Percentiles rank a stretch among this genome's conserved stretches.
Evolutionary conservation across 495 filamentous ascomycete genomes (phyloP).

Genomic region (Neurospora sp.): DNA sequence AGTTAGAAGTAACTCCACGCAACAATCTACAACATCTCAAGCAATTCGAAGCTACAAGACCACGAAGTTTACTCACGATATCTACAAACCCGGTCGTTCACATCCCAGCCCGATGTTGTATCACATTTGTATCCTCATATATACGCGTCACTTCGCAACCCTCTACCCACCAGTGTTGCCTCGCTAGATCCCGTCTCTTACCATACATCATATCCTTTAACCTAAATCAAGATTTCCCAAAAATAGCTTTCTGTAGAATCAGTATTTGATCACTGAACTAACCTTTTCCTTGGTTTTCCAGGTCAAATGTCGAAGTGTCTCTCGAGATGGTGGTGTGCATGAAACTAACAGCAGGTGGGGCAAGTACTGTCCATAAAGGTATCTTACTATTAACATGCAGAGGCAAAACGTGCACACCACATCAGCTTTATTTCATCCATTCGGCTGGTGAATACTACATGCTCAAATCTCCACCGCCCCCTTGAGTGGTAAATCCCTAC

Average conservation of each 20-base stretch:
- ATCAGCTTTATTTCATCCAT: neutral
- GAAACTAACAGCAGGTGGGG: neutral
- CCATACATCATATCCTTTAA: neutral
- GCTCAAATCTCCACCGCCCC: conserved; percentile 21
- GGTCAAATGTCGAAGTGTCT: neutral
- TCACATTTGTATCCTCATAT: neutral
- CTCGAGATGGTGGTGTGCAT: neutral
- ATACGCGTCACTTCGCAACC: neutral
- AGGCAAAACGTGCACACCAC: neutral
- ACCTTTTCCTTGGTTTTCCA: neutral
- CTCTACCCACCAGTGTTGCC: neutral
- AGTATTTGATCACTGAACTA: neutral
- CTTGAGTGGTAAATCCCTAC: conserved; percentile 50
- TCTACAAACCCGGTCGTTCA: neutral
- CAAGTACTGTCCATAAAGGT: neutral
- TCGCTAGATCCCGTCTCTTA: neutral
- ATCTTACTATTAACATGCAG: neutral
- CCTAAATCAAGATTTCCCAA: neutral
- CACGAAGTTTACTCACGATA: neutral
- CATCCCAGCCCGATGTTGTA: neutral
- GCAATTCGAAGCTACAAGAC: neutral
- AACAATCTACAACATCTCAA: neutral
- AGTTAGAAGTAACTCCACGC: neutral
- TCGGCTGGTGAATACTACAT: neutral
- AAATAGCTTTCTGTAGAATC: neutral